Conservation (phyloP, 495 filamentous ascomycete species). For the Neurospora sp. region DNA sequence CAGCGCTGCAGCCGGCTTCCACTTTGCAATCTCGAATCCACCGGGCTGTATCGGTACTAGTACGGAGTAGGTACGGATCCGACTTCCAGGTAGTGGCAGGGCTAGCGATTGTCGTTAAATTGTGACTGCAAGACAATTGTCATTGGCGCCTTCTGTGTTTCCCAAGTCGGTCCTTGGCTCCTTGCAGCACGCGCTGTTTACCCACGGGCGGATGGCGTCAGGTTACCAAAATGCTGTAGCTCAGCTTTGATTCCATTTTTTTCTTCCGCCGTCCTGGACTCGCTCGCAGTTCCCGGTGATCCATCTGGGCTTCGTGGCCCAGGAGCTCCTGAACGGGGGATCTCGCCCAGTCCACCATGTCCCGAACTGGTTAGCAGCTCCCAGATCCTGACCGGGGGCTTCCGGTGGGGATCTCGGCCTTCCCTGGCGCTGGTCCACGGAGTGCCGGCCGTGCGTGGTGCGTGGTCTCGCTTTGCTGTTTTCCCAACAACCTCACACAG, state of each 20-base stretch:
- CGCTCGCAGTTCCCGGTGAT: neutral
- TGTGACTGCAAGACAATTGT: neutral
- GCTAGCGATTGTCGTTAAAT: neutral
- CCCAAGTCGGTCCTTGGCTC: neutral
- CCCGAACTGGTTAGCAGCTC: neutral
- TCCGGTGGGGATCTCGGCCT: neutral
- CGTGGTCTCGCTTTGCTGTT: neutral
- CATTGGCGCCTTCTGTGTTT: neutral
- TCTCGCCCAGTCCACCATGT: neutral
- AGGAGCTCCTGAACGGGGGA: neutral
- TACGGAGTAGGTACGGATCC: neutral
- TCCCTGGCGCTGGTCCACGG: neutral
- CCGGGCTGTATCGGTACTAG: neutral
- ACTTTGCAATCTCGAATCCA: neutral
- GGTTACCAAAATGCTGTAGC: neutral
- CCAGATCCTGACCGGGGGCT: neutral
- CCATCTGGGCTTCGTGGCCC: neutral
- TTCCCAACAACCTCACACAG: neutral
- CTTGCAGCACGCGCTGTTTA: neutral
- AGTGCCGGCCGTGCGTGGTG: neutral
- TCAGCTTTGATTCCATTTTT: neutral
- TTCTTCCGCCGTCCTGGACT: neutral
- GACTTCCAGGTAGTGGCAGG: neutral
- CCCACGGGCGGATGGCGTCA: neutral
- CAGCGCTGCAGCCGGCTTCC: neutral